Evolutionary conservation across 2,329 filamentous ascomycete species (phyloP), one percentile per base, ranked within the genome.

Genomic region (Aspergillus alliaceus): DNA sequence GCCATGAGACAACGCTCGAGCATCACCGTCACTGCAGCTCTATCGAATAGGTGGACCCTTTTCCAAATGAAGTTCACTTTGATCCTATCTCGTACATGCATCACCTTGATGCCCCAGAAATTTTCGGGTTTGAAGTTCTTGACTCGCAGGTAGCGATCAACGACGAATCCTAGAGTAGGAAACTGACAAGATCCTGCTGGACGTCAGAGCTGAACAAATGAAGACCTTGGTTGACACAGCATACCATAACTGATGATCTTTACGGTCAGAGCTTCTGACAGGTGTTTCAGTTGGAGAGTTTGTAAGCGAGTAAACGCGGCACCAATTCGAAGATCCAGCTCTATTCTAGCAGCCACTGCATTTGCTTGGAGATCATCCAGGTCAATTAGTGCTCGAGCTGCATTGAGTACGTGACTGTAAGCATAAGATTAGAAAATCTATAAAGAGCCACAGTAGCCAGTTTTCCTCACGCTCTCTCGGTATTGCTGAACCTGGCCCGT

Each of bases 81-180:
- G 55, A 92, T 90, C 4, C 84, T 81, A 35, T 96, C 88, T 51
- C 90, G 88, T 40, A 81, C 84, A 67, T 97, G 90, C 68, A 86
- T 86, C 37, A 99, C 82, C 65, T 89, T 93, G 79, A 99, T 96
- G 58, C 84, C 84, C 95, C 95, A 99, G 74, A 98, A 99, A 0
- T 85, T 80, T 70, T 99, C 95, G 0, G 93, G 90, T 1, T 95
- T 87, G 73, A 99, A 99, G 66, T 96, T 96, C 61, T 91, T 88
- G 51, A 99, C 95, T 51, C 90, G 87, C 66, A 96, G 91, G 73
- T 98, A 99, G 48, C 93, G 86, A 74, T 99, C 95, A 6, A 99
- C 95, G 1, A 99, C 93, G 64, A 99, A 99, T 0, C 95, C 95
- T 5, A 99, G 81, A 0, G 95, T 98, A 1, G 95, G 95, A 68